These are phyloP conservation scores for Aspergillus fischeri DNA, from an alignment of 2,329 filamentous ascomycete species.

Conservation along the genomic window DNA sequence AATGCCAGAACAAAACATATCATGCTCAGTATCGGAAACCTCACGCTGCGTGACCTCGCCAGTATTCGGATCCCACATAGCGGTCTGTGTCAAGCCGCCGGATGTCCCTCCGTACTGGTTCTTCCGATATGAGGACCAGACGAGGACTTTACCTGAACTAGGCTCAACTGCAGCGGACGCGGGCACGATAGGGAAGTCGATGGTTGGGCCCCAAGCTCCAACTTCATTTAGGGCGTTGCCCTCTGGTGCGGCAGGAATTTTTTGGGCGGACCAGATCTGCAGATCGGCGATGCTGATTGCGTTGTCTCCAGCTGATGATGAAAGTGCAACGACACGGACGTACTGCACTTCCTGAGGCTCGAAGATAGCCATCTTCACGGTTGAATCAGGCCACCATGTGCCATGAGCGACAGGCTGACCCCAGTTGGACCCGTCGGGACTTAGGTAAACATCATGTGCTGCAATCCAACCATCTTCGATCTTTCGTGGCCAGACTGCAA, in stretches of 20 bases:
- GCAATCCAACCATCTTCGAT: too few relatives aligned
- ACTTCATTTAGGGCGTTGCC: not conserved
- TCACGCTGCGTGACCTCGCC: constrained; percentile 3
- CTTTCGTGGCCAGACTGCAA: too few relatives aligned
- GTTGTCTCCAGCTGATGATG: not conserved
- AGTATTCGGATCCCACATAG: not conserved
- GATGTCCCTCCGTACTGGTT: too few relatives aligned
- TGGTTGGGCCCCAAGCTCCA: constrained; percentile 19
- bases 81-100: too few relatives aligned
- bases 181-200: constrained; percentile 23
- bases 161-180: constrained; percentile 18
- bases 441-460: too few relatives aligned
- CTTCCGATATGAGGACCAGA: not conserved
- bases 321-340: constrained; percentile 6
- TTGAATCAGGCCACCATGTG: constrained; percentile 10
- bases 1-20: constrained; percentile 25
- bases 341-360: constrained; percentile 9
- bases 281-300: not conserved
- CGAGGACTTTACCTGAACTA: constrained; percentile 1
- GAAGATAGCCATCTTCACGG: constrained; percentile 12
- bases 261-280: too few relatives aligned
- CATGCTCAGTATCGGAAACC: constrained; percentile 20
- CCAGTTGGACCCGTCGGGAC: not conserved
- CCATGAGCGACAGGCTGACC: constrained; percentile 11
- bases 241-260: too few relatives aligned